Percentiles rank a stretch among this genome's conserved stretches.
Evolutionary conservation across 495 filamentous ascomycete genomes (phyloP).

Genomic region (Xylaria intraflava): DNA sequence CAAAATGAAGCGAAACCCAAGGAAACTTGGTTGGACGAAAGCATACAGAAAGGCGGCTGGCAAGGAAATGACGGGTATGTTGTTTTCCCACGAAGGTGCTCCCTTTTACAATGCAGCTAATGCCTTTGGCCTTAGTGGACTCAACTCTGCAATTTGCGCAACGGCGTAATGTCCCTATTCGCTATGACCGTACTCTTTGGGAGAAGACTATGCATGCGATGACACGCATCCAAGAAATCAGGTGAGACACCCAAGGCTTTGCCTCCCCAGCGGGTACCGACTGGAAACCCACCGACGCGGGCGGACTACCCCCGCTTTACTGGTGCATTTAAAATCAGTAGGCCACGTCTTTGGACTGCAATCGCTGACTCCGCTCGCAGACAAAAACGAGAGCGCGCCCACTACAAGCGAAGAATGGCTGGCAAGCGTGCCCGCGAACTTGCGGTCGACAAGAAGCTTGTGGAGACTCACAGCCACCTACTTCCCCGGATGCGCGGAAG

Average conservation of each 20-base stretch:
- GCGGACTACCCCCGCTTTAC: not conserved
- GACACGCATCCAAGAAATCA: conserved; percentile 83
- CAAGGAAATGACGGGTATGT: conserved; percentile 48
- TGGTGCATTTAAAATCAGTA: not conserved
- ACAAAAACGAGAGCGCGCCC: conserved; percentile 68
- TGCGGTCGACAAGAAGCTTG: conserved; percentile 74
- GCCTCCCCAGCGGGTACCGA: too few relatives aligned
- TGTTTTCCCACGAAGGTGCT: conserved; percentile 58
- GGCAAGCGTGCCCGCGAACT: conserved; percentile 78
- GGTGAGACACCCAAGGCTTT: conserved; percentile 26
- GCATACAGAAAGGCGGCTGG: conserved; percentile 25
- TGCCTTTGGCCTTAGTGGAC: conserved; percentile 58
- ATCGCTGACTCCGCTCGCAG: not conserved
- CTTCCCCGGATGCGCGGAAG: conserved; percentile 56
- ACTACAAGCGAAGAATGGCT: conserved; percentile 87
- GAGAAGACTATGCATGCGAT: conserved; percentile 84
- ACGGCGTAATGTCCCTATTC: conserved; percentile 87
- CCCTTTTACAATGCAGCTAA: conserved; percentile 39
- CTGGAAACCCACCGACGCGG: too few relatives aligned
- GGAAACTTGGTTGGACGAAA: conserved; percentile 75
- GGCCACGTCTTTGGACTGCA: not conserved
- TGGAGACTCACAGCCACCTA: conserved; percentile 86
- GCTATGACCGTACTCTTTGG: conserved; percentile 89
- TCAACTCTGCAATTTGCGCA: conserved; percentile 84
- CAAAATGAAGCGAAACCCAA: conserved; percentile 90